Conservation (phyloP, 1,284 basidiomycete genomes). For the Trametes versicolor region DNA sequence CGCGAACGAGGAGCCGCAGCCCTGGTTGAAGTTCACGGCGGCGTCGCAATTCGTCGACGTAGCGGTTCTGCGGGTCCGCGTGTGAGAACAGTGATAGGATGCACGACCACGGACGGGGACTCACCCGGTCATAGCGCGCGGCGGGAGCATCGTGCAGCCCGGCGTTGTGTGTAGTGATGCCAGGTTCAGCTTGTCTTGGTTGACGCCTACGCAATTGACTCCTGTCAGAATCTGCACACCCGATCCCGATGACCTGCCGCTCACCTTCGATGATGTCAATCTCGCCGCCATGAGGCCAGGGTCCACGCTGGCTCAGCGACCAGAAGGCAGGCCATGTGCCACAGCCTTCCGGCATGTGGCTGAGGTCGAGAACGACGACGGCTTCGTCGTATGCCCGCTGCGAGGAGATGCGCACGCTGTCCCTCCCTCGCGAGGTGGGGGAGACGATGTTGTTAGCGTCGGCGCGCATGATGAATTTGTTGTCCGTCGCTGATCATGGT, state of each 20-base stretch:
- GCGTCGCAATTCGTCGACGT: slow-evolving; percentile 60
- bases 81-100: slow-evolving; percentile 8
- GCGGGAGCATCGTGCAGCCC: slow-evolving; percentile 53
- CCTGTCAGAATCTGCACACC: background rate
- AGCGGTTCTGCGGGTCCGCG: slow-evolving; percentile 39
- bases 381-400: slow-evolving; percentile 53
- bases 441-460: slow-evolving; percentile 51
- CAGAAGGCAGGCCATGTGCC: slow-evolving; percentile 75
- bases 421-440: slow-evolving; percentile 52
- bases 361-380: slow-evolving; percentile 58
- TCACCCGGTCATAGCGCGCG: slow-evolving; percentile 55
- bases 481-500: slow-evolving; percentile 43
- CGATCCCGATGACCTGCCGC: background rate
- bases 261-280: slow-evolving; percentile 62
- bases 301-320: slow-evolving; percentile 60
- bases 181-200: slow-evolving; percentile 53
- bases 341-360: slow-evolving; percentile 66
- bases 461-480: slow-evolving; percentile 62
- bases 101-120: slow-evolving; percentile 30
- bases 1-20: slow-evolving; percentile 65
- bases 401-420: slow-evolving; percentile 61
- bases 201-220: slow-evolving; percentile 49
- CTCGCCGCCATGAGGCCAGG: slow-evolving; percentile 64
- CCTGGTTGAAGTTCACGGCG: slow-evolving; percentile 61
- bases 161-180: slow-evolving; percentile 64